Evolutionary conservation across 2,329 filamentous ascomycete genomes (phyloP), one percentile per base, ranked within the genome.

Genomic region (Biscogniauxia mediterranea): DNA sequence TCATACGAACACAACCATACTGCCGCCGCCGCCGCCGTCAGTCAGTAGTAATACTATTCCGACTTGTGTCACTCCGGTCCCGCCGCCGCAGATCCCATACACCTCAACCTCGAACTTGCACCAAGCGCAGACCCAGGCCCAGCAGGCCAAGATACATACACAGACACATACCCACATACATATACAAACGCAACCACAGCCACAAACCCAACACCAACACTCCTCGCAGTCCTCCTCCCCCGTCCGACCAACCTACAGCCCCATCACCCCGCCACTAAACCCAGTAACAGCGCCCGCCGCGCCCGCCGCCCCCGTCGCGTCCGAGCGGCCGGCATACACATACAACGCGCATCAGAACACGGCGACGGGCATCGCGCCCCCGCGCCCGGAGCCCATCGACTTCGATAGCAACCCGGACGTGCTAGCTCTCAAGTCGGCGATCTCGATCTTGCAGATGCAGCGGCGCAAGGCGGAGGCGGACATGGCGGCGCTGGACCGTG

Each of bases 401-500:
- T 86, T 88, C 63, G 81, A 84, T 65, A 76, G 78, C 59, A 96
- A 96, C 71, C 88, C 92, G 7, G 94, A 98, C 79, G 92, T 90
- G 23, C 89, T 97, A 62, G 94, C 94, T 5, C 83, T 97, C 62
- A 88, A 89, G 66, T 91, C 90, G 25, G 91, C 93, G 53, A 92
- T 97, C 62, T 89, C 91, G 8, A 88, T 97, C 56, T 81, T 98
- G 54, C 92, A 96, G 77, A 83, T 96, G 66, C 94, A 98, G 79
- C 88, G 88, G 65, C 87, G 89, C 71, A 90, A 90, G 73, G 92
- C 92, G 50, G 80, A 87, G 55, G 84, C 85, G 54, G 93, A 97
- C 76, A 88, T 97, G 56, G 83, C 85, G 67, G 79, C 84, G 0
- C 81, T 97, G 38, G 85, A 88, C 67, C 80, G 81, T 60, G 84